A percentile compares a stretch with the other conserved stretches of the same genome.
These are phyloP conservation scores for Solanum infundibuliforme DNA, from an alignment of 257 asterid species.

Conservation along the genomic window DNA sequence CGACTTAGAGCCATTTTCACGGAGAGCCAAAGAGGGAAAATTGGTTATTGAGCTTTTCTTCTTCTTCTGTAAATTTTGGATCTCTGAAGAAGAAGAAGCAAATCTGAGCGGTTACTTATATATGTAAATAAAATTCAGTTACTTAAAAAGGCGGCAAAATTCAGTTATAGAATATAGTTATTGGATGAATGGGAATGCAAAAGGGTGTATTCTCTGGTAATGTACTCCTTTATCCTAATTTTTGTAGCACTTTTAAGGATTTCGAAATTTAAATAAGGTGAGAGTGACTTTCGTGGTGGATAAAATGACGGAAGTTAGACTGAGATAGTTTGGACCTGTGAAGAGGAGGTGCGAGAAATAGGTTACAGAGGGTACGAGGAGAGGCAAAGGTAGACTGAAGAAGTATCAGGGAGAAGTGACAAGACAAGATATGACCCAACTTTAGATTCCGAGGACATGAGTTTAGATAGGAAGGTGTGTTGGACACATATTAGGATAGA, in stretches of 20 bases:
- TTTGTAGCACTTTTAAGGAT: not conserved
- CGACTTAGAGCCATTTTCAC: not conserved
- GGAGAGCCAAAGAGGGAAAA: not conserved
- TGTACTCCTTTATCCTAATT: too few species aligned
- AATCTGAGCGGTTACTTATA: not conserved
- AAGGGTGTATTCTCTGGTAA: not conserved
- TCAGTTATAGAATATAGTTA: not conserved
- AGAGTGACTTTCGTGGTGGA: not conserved
- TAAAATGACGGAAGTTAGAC: too few species aligned
- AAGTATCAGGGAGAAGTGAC: too few species aligned
- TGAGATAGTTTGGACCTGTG: too few species aligned
- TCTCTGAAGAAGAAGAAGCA: not conserved
- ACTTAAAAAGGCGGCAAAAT: not conserved
- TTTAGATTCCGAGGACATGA: too few species aligned
- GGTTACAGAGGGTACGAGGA: not conserved
- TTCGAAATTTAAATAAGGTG: not conserved
- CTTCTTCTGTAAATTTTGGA: not conserved
- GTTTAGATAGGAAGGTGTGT: not conserved
- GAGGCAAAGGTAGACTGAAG: not conserved
- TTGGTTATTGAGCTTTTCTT: not conserved
- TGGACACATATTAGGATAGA: too few species aligned
- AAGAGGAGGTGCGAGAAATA: not conserved
- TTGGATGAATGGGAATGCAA: not conserved
- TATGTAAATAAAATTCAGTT: not conserved
- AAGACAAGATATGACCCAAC: too few species aligned